Percentiles rank a stretch among this genome's conserved stretches.
phyloP scores from a whole-genome alignment of 108 stramenopile species.

The Cyclotella sp. region DNA sequence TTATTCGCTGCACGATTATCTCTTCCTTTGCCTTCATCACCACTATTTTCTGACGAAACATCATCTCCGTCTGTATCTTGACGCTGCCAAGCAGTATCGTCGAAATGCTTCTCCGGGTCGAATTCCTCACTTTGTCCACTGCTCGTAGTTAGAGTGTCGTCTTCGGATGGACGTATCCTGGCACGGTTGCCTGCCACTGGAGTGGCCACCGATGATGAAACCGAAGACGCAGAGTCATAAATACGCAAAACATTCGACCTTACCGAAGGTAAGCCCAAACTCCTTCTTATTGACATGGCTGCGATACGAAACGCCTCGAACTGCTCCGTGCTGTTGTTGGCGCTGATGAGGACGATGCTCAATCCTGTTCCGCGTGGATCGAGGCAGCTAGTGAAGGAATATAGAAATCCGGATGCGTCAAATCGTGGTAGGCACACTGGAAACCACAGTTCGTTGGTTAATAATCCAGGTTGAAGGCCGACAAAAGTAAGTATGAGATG shows the following conservation, averaged over 20 bases:
- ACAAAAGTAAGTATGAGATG: constrained; percentile 74
- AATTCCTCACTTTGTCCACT: constrained; percentile 19
- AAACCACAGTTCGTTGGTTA: constrained; percentile 78
- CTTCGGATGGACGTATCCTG: constrained; percentile 9
- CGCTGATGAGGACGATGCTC: constrained; percentile 63
- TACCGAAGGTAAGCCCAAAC: constrained; percentile 53
- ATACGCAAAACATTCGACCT: constrained; percentile 38
- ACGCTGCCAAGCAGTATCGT: constrained; percentile 46
- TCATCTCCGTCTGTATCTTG: constrained; percentile 23
- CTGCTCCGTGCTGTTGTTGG: constrained; percentile 68
- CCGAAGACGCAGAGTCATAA: constrained; percentile 18
- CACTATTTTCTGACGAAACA: constrained; percentile 46
- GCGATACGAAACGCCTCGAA: constrained; percentile 68
- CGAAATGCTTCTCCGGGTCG: constrained; percentile 17
- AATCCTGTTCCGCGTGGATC: constrained; percentile 58
- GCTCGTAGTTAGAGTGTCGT: constrained; percentile 16
- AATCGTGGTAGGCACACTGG: constrained; percentile 85
- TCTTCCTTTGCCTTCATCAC: constrained; percentile 3
- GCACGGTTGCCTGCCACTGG: constrained; percentile 25
- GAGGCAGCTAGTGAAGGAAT: constrained; percentile 71
- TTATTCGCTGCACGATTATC: background rate
- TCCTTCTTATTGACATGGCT: constrained; percentile 42
- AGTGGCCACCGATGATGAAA: constrained; percentile 37
- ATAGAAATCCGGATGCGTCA: constrained; percentile 75
- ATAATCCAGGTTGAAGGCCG: constrained; percentile 56